Percentiles rank a stretch among this genome's conserved stretches.
Evolutionary conservation across 805 yeast genomes (phyloP).

Genomic region (Myxozyma sirexii): DNA sequence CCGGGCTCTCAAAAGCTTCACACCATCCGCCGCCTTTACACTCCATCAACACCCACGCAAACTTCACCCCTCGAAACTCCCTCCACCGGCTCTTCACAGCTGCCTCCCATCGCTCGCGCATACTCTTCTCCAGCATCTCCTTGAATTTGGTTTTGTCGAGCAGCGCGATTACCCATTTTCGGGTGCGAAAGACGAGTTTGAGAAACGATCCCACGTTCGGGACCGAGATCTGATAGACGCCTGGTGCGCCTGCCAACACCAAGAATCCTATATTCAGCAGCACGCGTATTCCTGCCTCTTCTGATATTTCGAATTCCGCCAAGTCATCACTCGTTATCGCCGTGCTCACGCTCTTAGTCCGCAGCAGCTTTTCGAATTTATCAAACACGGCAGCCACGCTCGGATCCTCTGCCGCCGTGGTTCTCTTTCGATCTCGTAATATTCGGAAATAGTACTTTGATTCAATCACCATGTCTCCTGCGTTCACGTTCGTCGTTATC

Average conservation of each 20-base stretch:
- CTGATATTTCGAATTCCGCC: conserved; percentile 25
- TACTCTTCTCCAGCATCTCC: conserved; percentile 44
- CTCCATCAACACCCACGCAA: conserved; percentile 59
- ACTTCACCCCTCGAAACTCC: conserved; percentile 54
- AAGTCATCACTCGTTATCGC: conserved; percentile 38
- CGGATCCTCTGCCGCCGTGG: neutral
- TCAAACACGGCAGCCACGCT: neutral
- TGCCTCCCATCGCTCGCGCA: conserved; percentile 40
- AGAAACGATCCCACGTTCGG: conserved; percentile 46
- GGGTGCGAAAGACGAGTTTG: conserved; percentile 39
- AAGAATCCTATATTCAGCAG: conserved; percentile 43
- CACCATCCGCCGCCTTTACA: conserved; percentile 57
- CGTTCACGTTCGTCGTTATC: conserved; percentile 40
- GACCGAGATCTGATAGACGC: conserved; percentile 41
- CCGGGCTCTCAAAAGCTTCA: conserved; percentile 62
- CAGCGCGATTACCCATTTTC: conserved; percentile 44
- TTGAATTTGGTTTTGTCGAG: conserved; percentile 42
- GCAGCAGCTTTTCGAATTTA: conserved; percentile 36
- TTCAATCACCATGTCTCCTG: conserved; percentile 42
- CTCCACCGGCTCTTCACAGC: conserved; percentile 43
- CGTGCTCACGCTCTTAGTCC: conserved; percentile 38
- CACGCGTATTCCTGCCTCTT: conserved; percentile 18
- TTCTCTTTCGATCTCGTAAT: neutral
- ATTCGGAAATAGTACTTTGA: conserved; percentile 33
- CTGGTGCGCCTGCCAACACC: conserved; percentile 42